Percentiles rank a stretch among this genome's conserved stretches.
These are phyloP conservation scores for Leersia perrieri DNA, from an alignment of 176 grass and related monocot genomes.

Conservation along the genomic window DNA sequence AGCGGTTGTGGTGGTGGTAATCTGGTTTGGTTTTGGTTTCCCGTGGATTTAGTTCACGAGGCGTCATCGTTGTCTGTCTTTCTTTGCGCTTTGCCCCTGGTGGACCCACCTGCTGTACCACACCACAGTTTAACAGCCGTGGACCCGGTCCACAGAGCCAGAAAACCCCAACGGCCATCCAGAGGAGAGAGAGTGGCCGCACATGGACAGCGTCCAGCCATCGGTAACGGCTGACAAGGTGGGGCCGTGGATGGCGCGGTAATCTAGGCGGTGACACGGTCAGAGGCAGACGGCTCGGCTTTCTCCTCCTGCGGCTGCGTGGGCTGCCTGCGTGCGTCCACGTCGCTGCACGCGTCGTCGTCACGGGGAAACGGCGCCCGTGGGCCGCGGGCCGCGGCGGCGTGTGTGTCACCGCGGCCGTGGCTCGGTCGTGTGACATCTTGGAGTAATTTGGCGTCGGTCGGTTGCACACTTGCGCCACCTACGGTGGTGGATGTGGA, in stretches of 20 bases:
- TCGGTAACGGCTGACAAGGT: background rate
- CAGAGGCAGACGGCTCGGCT: background rate
- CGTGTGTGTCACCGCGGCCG: too few relatives aligned
- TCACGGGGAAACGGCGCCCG: too few relatives aligned
- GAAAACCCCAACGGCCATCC: background rate
- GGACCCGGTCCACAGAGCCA: background rate
- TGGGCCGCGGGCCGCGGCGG: too few relatives aligned
- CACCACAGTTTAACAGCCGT: background rate
- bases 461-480: too few relatives aligned
- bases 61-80: too few relatives aligned
- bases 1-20: constrained; percentile 25
- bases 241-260: background rate
- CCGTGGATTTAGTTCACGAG: constrained; percentile 11
- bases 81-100: background rate
- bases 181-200: too few relatives aligned
- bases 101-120: background rate
- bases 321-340: too few relatives aligned
- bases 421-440: too few relatives aligned
- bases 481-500: too few relatives aligned
- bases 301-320: constrained; percentile 5
- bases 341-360: constrained; percentile 18
- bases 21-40: constrained; percentile 4
- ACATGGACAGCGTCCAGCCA: background rate
- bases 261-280: background rate
- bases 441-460: too few relatives aligned